Percentiles rank a stretch among this genome's conserved stretches.
Evolutionary conservation across 148 eudicot species (phyloP).

Genomic region (Amaranthus cruentus): DNA sequence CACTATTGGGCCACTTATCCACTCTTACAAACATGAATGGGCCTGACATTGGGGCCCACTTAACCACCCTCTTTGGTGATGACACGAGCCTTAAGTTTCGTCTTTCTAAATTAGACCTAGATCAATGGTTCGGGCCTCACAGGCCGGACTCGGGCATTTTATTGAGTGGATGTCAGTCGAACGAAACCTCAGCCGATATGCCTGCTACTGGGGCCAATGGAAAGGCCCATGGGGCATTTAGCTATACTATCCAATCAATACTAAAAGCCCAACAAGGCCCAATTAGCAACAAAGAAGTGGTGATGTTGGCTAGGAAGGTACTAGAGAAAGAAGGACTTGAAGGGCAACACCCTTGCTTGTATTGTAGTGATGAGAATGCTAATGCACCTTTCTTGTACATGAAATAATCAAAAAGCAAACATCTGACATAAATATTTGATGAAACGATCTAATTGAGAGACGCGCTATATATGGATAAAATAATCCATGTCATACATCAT

Average conservation of each 20-base stretch:
- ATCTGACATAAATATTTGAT: no score
- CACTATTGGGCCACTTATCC: constrained; percentile 36
- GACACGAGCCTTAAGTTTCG: constrained; percentile 48
- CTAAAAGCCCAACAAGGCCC: constrained; percentile 34
- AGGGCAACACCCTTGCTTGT: constrained; percentile 72
- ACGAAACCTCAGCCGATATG: constrained; percentile 55
- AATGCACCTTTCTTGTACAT: constrained; percentile 38
- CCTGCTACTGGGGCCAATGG: constrained; percentile 21
- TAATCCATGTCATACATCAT: no score
- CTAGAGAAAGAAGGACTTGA: constrained; percentile 27
- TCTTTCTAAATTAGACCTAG: constrained; percentile 24
- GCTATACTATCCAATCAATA: constrained; percentile 43
- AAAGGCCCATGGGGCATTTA: constrained; percentile 57
- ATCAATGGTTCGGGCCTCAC: constrained; percentile 15
- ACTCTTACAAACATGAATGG: constrained; percentile 36
- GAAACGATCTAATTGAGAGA: no score
- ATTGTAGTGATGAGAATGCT: constrained; percentile 68
- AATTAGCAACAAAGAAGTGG: constrained; percentile 47
- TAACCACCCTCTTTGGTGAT: constrained; percentile 39
- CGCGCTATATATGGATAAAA: no score
- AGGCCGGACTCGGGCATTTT: constrained; percentile 45
- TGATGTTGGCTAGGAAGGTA: constrained; percentile 41
- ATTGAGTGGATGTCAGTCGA: constrained; percentile 58
- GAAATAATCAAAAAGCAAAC: neutral
- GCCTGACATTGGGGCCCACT: constrained; percentile 42